A percentile compares a stretch with the other conserved stretches of the same genome.
Conservation (phyloP, 371 early-diverging fungal genomes). For the Syncephalis fuscata region DNA sequence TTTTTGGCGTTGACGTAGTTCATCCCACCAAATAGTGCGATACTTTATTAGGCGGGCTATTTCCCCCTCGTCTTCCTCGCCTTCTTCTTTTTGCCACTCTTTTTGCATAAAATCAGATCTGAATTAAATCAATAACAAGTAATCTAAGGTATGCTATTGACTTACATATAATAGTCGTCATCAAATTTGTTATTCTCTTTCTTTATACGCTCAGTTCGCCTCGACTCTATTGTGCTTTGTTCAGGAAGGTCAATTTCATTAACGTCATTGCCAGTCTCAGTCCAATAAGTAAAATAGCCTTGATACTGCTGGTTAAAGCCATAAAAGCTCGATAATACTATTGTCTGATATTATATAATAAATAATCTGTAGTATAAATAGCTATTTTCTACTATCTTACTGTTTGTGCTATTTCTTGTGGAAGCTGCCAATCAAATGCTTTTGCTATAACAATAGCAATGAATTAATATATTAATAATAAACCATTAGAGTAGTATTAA, state of each 20-base stretch:
- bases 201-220: slow-evolving; percentile 40
- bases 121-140: neutral
- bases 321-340: slow-evolving; percentile 22
- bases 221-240: slow-evolving; percentile 34
- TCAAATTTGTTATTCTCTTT: slow-evolving; percentile 72
- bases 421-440: slow-evolving; percentile 76
- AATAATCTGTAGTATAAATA: neutral
- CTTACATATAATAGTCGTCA: slow-evolving; percentile 75
- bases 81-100: neutral
- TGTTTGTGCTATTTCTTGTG: slow-evolving; percentile 40
- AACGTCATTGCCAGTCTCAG: slow-evolving; percentile 70
- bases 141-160: no score
- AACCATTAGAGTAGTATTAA: neutral
- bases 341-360: neutral
- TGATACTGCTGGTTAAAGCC: slow-evolving; percentile 83
- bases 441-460: slow-evolving; percentile 21
- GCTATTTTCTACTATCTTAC: slow-evolving; percentile 8
- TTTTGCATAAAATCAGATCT: neutral
- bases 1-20: slow-evolving; percentile 18
- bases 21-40: slow-evolving; percentile 49
- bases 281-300: slow-evolving; percentile 57
- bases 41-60: slow-evolving; percentile 49
- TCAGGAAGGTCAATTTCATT: slow-evolving; percentile 62
- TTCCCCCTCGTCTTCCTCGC: slow-evolving; percentile 45
- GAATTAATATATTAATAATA: neutral